A percentile compares a stretch with the other conserved stretches of the same genome.
phyloP scores from a whole-genome alignment of 2,329 filamentous ascomycete genomes.

The Trichoderma semiorbis region DNA sequence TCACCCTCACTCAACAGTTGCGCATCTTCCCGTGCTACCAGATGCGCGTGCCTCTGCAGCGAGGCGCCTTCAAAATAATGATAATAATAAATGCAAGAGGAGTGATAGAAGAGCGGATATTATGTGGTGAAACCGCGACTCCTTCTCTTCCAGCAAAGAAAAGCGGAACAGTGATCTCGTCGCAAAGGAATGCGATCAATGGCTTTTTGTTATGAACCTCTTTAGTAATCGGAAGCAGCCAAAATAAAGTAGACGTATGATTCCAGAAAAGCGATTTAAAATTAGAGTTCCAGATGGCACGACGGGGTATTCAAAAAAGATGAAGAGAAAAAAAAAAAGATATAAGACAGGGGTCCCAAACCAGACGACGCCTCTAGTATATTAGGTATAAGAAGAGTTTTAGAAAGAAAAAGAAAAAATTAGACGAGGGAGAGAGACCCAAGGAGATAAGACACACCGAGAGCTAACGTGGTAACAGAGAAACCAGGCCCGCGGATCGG shows the following conservation, averaged over 20 bases:
- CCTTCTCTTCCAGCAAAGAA: background rate
- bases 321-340: background rate
- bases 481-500: conserved; percentile 10
- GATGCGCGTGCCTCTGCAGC: background rate
- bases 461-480: background rate
- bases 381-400: background rate
- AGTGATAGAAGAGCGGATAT: background rate
- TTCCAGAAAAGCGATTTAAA: background rate
- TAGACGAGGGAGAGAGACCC: background rate
- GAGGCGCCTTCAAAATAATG: background rate
- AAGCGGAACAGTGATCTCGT: background rate
- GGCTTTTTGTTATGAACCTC: background rate
- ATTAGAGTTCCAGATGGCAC: background rate
- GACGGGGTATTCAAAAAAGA: background rate
- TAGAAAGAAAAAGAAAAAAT: background rate
- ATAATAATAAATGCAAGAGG: background rate
- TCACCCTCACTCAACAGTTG: background rate
- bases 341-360: background rate
- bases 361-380: background rate
- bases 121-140: background rate
- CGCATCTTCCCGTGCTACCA: background rate
- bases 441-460: background rate
- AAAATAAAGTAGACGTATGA: background rate
- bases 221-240: background rate
- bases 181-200: background rate